Evolutionary conservation across 2,329 filamentous ascomycete species (phyloP), one percentile per base, ranked within the genome.

Genomic region (Ophiosphaerella korrae): DNA sequence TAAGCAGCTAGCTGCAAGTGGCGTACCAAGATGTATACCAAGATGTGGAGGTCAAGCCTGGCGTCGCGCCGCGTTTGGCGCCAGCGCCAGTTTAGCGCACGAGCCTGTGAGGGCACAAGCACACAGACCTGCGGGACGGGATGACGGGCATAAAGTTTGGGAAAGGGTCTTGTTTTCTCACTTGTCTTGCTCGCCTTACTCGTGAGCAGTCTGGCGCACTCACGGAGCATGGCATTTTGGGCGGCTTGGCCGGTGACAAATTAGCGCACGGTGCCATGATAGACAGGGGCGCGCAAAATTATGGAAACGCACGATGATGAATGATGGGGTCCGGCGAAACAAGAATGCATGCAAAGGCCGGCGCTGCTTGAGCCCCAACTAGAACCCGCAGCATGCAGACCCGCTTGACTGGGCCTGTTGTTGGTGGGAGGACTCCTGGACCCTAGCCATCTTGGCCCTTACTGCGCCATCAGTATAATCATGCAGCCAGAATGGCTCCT

Each of bases 81-180:
- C 58, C 61, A 61, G 63, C 56, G 53, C 58, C 61, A 61, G 54
- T 56, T 55, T 66, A 63, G 64, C 50, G 63, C 57, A 53, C 34
- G 54, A 61, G 60, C 59, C 50, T 58, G 59, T 54, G 58, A 53
- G 58, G 49, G 48, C 3, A 29, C 7, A 29, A 29, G 52, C 51
- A 64, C 58, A 62, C 56, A 66, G 62, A 61, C 62, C 57, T 65
- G 67, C 68, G 70, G 68, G 70, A 73, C 63, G 63, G 63, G 63
- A 69, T 72, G 70, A 72, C 70, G 63, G 62, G 69, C 70, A 73
- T 73, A 71, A 68, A 55, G 63, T 71, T 69, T 68, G 59, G 45
- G 53, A 68, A 65, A 69, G 63, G 64, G 67, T 67, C 62, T 62
- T 47, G 50, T 54, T 49, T 47, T 47, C 50, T 52, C 48, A 58